phyloP scores from a whole-genome alignment of 192 early-diverging fungal species.

The Backusella liffmaniae region DNA sequence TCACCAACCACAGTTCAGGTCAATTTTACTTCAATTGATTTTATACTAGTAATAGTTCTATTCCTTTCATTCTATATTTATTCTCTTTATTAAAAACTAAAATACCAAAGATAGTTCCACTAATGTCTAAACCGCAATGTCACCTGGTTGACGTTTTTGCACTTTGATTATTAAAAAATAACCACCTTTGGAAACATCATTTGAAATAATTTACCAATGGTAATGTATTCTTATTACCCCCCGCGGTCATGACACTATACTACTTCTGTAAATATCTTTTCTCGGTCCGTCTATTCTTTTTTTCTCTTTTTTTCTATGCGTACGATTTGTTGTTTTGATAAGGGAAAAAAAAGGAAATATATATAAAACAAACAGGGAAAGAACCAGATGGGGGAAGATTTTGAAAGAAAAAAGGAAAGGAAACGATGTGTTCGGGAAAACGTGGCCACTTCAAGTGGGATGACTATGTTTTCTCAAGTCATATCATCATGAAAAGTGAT shows the following conservation, averaged over 20 bases:
- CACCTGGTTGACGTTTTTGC: not conserved
- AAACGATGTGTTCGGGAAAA: not conserved
- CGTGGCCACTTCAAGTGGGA: not conserved
- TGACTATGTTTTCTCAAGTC: not conserved
- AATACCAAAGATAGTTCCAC: not conserved
- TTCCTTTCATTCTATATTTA: not conserved
- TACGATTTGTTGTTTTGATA: not conserved
- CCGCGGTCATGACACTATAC: not conserved
- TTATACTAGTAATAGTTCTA: not conserved
- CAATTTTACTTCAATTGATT: conserved; percentile 1
- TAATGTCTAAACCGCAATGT: not conserved
- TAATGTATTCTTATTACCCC: not conserved
- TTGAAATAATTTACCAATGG: not conserved
- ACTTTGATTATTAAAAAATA: not conserved
- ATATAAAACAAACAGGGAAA: not conserved
- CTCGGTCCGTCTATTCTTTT: not conserved
- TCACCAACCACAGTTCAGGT: not conserved
- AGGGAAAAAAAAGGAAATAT: not conserved
- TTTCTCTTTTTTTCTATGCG: not conserved
- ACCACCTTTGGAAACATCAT: conserved; percentile 9
- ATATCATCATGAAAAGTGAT: not conserved
- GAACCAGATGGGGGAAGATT: not conserved
- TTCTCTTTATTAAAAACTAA: not conserved
- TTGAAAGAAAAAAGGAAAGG: not conserved
- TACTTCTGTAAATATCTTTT: not conserved